Base-by-base conservation (phyloP, 1,284 basidiomycete species). In the Anthracocystis setariae region DNA sequence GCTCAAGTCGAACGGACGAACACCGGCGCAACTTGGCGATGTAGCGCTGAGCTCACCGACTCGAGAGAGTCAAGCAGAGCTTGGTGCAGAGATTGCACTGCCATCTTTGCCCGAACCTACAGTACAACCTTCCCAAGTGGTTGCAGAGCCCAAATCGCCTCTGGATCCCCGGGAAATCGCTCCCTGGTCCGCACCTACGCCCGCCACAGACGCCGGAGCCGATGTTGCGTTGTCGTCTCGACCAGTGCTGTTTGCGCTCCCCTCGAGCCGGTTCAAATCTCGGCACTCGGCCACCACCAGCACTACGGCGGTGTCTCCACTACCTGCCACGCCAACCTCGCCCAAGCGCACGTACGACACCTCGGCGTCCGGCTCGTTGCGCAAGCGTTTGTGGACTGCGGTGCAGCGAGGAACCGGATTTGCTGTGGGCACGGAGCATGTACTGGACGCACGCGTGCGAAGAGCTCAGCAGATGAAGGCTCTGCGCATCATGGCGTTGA, bases 391-490 rank as follows among this genome's bases (percentile, higher is more conserved):
- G 9, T 71, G 72, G 68, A 47, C 27, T 3, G 46, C 58, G 17
- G 39, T 69, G n/a, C 58, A 62, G 45, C 65, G 69, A 5, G 66
- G 66, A 4, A 73, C 67, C 4, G 74, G 74, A 17, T 73, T 76
- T 46, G 70, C 74, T 0, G 70, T 76, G 8, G 55, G 67, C 27
- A 73, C 74, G 4, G 63, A 76, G 40, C 51, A 50, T 27, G 74
- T 76, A 46, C 63, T 70, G 8, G 74, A 76, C 39, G 56, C 63
- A 15, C 59, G 67, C 8, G 66, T 76, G 9, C 45, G 74, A 35
- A 39, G 50, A 3, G 71, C 66, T 0, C 74, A 76, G 48, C 74
- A 73, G 54, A 59, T 66, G 60, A 63, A 60, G 44, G 74, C 74
- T 18, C 29, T 73, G 17, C 59, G 65, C 20, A 69, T 69, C 38